A percentile compares a stretch with the other conserved stretches of the same genome.
phyloP scores from a whole-genome alignment of 257 asterid species.

The Verbena officinalis region DNA sequence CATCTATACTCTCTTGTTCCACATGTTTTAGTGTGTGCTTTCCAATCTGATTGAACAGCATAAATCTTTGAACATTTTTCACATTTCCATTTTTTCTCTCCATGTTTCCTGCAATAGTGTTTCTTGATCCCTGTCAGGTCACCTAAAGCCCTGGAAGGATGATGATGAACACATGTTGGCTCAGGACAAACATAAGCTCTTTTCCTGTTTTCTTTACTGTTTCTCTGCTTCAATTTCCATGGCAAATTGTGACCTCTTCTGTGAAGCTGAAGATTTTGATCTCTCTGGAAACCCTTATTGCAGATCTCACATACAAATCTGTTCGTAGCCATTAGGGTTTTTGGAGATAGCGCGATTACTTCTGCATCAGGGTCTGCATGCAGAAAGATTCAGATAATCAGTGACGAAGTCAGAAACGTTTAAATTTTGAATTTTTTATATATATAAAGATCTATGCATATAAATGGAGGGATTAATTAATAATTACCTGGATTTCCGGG shows the following conservation, averaged over 20 bases:
- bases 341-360: constrained; percentile 71
- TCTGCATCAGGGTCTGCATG: constrained; percentile 81
- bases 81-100: constrained; percentile 84
- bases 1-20: constrained; percentile 73
- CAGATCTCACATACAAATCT: constrained; percentile 72
- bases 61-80: constrained; percentile 68
- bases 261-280: constrained; percentile 79
- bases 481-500: constrained; percentile 72
- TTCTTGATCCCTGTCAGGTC: constrained; percentile 81
- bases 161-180: constrained; percentile 65
- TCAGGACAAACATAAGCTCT: constrained; percentile 77
- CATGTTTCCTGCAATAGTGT: constrained; percentile 74
- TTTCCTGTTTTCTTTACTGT: constrained; percentile 49
- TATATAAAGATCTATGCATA: too few species aligned
- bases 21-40: constrained; percentile 70
- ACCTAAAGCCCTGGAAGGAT: constrained; percentile 73
- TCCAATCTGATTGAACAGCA: constrained; percentile 81
- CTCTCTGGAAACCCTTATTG: constrained; percentile 78
- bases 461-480: too few species aligned
- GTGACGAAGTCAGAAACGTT: background rate
- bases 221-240: constrained; percentile 73
- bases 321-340: constrained; percentile 62
- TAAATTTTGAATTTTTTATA: too few species aligned
- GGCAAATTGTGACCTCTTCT: constrained; percentile 79
- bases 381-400: background rate